Percentiles rank a stretch among this genome's conserved stretches.
These are phyloP conservation scores for Wickerhamiella dianesei DNA, from an alignment of 805 yeast species.

Conservation along the genomic window DNA sequence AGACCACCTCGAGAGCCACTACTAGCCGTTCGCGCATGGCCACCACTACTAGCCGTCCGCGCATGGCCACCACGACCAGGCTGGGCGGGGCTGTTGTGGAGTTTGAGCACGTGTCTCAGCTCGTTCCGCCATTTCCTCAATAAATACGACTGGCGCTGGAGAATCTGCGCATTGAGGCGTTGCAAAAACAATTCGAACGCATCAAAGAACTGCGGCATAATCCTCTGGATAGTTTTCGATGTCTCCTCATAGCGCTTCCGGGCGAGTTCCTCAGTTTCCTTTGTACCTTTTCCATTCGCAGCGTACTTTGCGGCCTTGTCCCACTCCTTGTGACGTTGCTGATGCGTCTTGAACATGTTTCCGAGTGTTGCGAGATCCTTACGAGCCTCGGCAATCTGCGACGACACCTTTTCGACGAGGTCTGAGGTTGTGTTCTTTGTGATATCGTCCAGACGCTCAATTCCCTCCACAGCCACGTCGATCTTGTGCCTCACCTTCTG, in stretches of 20 bases:
- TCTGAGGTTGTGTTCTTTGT: not conserved
- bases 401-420: not conserved
- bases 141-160: constrained; percentile 10
- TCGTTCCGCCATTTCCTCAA: constrained; percentile 8
- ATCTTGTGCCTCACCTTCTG: not conserved
- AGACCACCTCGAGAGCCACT: not conserved
- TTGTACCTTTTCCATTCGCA: not conserved
- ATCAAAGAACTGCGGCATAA: constrained; percentile 12
- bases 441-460: not conserved
- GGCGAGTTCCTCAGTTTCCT: not conserved
- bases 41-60: not conserved
- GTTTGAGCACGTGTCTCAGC: constrained; percentile 20
- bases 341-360: not conserved
- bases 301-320: constrained; percentile 2
- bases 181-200: constrained; percentile 14
- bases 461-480: not conserved
- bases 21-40: not conserved
- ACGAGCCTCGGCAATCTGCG: not conserved
- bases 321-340: not conserved
- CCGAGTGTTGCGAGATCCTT: not conserved
- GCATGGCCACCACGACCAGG: no score
- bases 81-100: constrained; percentile 15
- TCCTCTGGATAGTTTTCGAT: not conserved
- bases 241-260: not conserved
- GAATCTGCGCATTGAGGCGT: constrained; percentile 12